Conservation (phyloP, 495 filamentous ascomycete species). For the Neurospora sp. region DNA sequence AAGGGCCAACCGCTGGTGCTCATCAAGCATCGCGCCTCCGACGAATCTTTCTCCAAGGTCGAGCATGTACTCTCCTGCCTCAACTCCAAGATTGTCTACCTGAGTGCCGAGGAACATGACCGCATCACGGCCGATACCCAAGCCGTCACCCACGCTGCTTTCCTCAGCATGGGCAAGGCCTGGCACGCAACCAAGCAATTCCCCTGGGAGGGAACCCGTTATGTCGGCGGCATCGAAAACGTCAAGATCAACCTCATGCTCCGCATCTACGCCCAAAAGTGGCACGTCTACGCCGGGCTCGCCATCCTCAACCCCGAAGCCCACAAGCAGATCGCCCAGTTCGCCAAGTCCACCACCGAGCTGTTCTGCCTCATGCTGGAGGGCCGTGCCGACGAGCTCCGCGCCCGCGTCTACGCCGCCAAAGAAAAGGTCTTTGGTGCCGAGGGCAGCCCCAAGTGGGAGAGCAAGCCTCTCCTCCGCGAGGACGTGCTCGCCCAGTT, state of each 20-base stretch:
- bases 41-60: slow-evolving; percentile 66
- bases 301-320: slow-evolving; percentile 93
- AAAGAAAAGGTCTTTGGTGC: slow-evolving; percentile 68
- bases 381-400: slow-evolving; percentile 70
- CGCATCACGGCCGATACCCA: slow-evolving; percentile 97
- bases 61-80: slow-evolving; percentile 73
- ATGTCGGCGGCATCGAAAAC: slow-evolving; percentile 95
- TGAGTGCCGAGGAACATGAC: slow-evolving; percentile 81
- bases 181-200: slow-evolving; percentile 91
- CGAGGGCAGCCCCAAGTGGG: slow-evolving; percentile 35
- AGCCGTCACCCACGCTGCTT: slow-evolving; percentile 94
- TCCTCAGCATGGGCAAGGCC: slow-evolving; percentile 92
- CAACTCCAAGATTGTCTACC: slow-evolving; percentile 68
- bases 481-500: slow-evolving; percentile 84
- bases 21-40: slow-evolving; percentile 82
- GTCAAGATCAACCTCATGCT: slow-evolving; percentile 97
- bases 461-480: slow-evolving; percentile 56
- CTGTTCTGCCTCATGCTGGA: slow-evolving; percentile 93
- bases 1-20: slow-evolving; percentile 81
- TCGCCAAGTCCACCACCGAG: slow-evolving; percentile 84
- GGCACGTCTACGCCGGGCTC: slow-evolving; percentile 97
- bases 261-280: slow-evolving; percentile 95
- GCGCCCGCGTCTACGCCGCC: slow-evolving; percentile 64
- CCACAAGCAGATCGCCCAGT: slow-evolving; percentile 85
- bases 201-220: slow-evolving; percentile 88